Evolutionary conservation across 2,329 filamentous ascomycete species (phyloP).

Genomic region (Aspergillus transmontanensis): DNA sequence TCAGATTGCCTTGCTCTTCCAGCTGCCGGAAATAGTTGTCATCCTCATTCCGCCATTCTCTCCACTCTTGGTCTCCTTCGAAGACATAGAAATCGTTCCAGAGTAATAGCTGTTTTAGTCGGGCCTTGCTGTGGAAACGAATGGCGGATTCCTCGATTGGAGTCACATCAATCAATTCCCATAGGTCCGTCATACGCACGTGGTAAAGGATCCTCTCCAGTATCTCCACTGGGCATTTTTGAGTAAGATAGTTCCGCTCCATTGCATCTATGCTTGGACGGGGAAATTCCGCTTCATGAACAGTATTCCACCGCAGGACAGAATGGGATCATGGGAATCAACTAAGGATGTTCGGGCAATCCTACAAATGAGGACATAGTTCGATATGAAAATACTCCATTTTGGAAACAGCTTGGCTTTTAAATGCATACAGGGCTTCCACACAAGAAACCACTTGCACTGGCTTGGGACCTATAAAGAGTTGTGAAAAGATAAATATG

Average conservation of each 20-base stretch:
- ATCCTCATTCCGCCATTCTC: neutral
- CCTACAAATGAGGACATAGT: neutral
- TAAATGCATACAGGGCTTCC: neutral
- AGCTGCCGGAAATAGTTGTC: neutral
- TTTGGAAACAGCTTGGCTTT: neutral
- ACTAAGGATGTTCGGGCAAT: neutral
- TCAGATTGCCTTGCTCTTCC: neutral
- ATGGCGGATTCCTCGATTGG: neutral
- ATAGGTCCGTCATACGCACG: neutral
- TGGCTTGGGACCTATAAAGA: neutral
- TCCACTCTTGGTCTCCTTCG: neutral
- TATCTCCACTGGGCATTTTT: neutral
- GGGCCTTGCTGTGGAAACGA: neutral
- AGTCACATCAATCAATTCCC: neutral
- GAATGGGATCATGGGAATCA: neutral
- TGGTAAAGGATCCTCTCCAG: neutral
- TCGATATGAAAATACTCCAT: neutral
- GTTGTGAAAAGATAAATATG: neutral
- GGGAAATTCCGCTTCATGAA: neutral
- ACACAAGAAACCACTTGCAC: neutral
- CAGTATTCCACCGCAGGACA: neutral
- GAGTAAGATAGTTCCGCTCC: neutral
- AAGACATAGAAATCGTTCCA: neutral
- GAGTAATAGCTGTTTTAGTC: neutral
- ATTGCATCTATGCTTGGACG: neutral